Evolutionary conservation across 2,329 filamentous ascomycete species (phyloP).

Genomic region (Colletotrichum theobromicola): DNA sequence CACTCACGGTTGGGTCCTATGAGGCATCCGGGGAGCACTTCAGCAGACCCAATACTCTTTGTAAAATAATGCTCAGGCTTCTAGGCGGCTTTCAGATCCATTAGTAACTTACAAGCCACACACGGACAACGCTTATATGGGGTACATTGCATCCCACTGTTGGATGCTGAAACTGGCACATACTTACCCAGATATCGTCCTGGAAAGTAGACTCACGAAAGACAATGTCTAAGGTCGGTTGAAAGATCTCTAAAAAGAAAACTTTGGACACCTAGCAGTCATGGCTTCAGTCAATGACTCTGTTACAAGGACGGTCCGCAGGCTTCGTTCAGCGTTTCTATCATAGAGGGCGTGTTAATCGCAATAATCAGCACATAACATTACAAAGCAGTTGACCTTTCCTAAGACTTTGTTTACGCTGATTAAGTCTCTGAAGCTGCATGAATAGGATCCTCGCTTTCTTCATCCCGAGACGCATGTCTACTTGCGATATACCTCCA

Average conservation of each 20-base stretch:
- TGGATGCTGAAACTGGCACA: no score
- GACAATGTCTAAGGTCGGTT: no score
- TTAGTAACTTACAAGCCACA: no score
- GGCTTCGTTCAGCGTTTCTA: neutral
- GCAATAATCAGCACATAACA: neutral
- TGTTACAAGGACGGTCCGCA: neutral
- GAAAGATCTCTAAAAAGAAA: neutral
- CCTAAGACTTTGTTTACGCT: no score
- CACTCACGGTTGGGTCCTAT: neutral
- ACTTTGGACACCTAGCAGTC: no score
- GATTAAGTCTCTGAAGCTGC: no score
- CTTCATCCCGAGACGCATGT: no score
- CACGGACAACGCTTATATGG: no score
- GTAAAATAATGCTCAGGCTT: neutral
- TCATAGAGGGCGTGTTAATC: neutral
- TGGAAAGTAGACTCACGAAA: no score
- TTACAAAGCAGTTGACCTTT: fast-evolving
- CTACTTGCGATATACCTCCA: neutral
- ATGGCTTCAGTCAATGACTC: neutral
- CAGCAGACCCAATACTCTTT: neutral
- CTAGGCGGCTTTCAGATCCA: neutral
- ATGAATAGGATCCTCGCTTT: neutral
- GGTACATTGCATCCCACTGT: no score
- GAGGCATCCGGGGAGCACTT: neutral
- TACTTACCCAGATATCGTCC: no score